Conservation (phyloP, 306 rosid species). For the Betula pendula region DNA sequence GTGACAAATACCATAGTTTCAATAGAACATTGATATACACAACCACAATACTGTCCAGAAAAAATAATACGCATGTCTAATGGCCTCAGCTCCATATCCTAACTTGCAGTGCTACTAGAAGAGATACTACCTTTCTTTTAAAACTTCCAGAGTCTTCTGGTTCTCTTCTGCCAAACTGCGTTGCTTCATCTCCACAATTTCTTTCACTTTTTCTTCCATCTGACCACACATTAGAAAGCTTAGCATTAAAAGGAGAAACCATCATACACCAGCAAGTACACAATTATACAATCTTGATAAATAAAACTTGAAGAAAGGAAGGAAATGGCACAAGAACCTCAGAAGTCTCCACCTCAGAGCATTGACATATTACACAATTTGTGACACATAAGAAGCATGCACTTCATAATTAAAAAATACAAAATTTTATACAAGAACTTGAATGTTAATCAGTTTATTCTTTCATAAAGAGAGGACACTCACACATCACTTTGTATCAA, state of each 20-base stretch:
- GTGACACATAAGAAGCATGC: neutral
- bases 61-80: slow-evolving; percentile 1
- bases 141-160: slow-evolving; percentile 85
- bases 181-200: slow-evolving; percentile 95
- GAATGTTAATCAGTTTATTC: neutral
- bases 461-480: neutral
- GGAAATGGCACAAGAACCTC: neutral
- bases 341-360: slow-evolving; percentile 1
- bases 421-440: neutral
- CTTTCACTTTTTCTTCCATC: slow-evolving; percentile 99
- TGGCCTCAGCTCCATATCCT: neutral
- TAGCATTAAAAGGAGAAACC: slow-evolving; percentile 26
- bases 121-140: slow-evolving; percentile 73
- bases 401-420: neutral
- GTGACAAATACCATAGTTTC: slow-evolving; percentile 18
- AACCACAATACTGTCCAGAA: slow-evolving; percentile 11
- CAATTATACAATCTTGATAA: neutral
- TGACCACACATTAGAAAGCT: slow-evolving; percentile 34
- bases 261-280: neutral
- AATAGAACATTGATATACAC: neutral
- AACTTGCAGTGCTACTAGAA: slow-evolving; percentile 23
- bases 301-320: neutral
- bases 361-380: neutral
- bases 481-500: neutral
- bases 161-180: slow-evolving; percentile 96